A percentile compares a stretch with the other conserved stretches of the same genome.
Evolutionary conservation across 306 rosid species (phyloP).

Genomic region (cucumber (Cucumis sativus)): DNA sequence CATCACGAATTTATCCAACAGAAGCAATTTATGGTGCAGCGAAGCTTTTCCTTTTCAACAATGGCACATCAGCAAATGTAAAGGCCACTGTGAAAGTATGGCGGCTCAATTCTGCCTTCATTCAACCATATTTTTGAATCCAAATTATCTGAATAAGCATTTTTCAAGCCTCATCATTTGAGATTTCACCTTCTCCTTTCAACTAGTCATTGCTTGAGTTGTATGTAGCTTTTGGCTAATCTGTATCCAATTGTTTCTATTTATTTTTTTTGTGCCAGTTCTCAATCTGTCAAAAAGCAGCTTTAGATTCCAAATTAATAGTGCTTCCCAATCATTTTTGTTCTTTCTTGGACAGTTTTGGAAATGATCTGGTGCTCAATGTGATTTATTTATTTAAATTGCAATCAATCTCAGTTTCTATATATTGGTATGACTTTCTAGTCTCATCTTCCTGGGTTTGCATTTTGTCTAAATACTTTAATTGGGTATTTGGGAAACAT

Average conservation of each 20-base stretch:
- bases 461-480: too few relatives aligned
- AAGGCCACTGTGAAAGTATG: constrained; percentile 61
- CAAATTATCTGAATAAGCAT: neutral
- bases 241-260: neutral
- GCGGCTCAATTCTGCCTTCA: constrained; percentile 62
- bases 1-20: constrained; percentile 79
- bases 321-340: neutral
- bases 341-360: neutral
- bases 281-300: neutral
- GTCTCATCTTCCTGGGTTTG: too few relatives aligned
- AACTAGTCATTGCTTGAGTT: neutral
- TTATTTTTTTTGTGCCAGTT: neutral
- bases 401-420: neutral
- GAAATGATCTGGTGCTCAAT: neutral
- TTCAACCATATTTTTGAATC: constrained; percentile 47
- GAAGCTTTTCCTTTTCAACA: constrained; percentile 61
- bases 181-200: neutral
- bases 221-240: neutral
- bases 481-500: too few relatives aligned
- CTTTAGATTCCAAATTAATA: neutral
- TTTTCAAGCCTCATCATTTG: neutral
- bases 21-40: constrained; percentile 77
- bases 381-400: neutral
- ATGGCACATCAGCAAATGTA: constrained; percentile 47
- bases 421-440: too few relatives aligned